A percentile compares a stretch with the other conserved stretches of the same genome.
Conservation (phyloP, 1,139 yeast genomes). For the Yamadazyma kanchanaburiensis region DNA sequence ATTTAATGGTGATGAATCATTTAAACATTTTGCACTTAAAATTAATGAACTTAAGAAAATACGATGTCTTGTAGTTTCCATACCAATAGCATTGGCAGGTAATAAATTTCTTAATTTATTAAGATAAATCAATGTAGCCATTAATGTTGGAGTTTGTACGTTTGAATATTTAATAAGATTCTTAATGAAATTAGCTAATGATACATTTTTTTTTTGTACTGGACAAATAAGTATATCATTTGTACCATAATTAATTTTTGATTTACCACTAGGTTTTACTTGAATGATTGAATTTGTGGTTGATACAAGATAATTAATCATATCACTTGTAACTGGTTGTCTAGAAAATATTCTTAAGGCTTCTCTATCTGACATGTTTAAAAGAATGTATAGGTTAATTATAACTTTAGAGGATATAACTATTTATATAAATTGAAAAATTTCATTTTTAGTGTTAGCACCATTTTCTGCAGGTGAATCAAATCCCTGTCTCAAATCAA, state of each 20-base stretch:
- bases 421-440: too few relatives aligned
- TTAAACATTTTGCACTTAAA: constrained; percentile 83
- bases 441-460: too few relatives aligned
- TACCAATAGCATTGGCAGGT: constrained; percentile 88
- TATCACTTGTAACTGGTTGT: constrained; percentile 72
- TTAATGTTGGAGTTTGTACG: constrained; percentile 91
- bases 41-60: constrained; percentile 86
- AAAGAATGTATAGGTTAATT: neutral
- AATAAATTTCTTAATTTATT: constrained; percentile 71
- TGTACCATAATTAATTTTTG: constrained; percentile 5
- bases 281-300: constrained; percentile 79
- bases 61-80: constrained; percentile 91
- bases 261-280: constrained; percentile 26
- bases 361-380: constrained; percentile 42
- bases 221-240: constrained; percentile 21
- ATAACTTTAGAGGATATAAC: too few relatives aligned
- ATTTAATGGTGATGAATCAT: constrained; percentile 91
- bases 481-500: too few relatives aligned
- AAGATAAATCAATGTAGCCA: constrained; percentile 85
- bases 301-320: constrained; percentile 77
- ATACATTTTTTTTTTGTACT: constrained; percentile 18
- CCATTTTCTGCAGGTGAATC: too few relatives aligned
- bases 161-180: constrained; percentile 74
- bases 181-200: constrained; percentile 62
- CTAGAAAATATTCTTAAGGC: constrained; percentile 75